Percentiles rank a stretch among this genome's conserved stretches.
Conservation (phyloP, 2,329 filamentous ascomycete genomes). For the Paecilomyces sp. region DNA sequence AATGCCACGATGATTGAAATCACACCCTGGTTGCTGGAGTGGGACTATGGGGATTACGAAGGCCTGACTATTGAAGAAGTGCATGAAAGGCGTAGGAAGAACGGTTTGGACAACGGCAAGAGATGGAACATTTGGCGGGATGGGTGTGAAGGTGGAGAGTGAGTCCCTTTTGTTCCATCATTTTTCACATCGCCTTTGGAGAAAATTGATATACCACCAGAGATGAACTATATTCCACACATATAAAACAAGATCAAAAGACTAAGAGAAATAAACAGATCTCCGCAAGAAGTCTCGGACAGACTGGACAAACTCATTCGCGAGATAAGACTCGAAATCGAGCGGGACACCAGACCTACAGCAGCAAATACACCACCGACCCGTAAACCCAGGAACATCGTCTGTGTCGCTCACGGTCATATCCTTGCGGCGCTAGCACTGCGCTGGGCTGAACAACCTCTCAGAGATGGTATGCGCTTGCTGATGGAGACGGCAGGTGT, state of each 20-base stretch:
- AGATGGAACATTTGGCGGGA: conserved; percentile 12
- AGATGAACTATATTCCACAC: neutral
- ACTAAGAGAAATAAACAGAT: neutral
- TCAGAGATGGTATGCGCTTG: conserved; percentile 7
- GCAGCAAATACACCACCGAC: conserved; percentile 4
- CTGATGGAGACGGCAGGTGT: conserved; percentile 11
- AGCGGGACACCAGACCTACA: conserved; percentile 3
- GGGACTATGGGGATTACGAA: conserved; percentile 78
- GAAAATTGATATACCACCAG: neutral
- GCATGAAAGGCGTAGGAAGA: conserved; percentile 27
- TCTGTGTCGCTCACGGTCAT: conserved; percentile 11
- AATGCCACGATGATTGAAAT: conserved; percentile 4
- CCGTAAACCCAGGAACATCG: conserved; percentile 6
- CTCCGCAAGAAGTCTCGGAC: conserved; percentile 5
- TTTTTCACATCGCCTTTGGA: too few relatives aligned
- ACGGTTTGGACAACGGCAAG: neutral
- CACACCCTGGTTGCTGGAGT: conserved; percentile 64
- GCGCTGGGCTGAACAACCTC: conserved; percentile 7
- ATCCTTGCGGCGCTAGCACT: conserved; percentile 11
- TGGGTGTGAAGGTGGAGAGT: conserved; percentile 13
- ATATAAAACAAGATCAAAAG: neutral
- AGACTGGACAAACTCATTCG: conserved; percentile 6
- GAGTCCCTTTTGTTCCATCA: too few relatives aligned
- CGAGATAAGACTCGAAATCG: conserved; percentile 6
- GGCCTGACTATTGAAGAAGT: conserved; percentile 64